These are phyloP conservation scores for Thelonectria olida DNA, from an alignment of 2,329 filamentous ascomycete genomes.

Conservation along the genomic window DNA sequence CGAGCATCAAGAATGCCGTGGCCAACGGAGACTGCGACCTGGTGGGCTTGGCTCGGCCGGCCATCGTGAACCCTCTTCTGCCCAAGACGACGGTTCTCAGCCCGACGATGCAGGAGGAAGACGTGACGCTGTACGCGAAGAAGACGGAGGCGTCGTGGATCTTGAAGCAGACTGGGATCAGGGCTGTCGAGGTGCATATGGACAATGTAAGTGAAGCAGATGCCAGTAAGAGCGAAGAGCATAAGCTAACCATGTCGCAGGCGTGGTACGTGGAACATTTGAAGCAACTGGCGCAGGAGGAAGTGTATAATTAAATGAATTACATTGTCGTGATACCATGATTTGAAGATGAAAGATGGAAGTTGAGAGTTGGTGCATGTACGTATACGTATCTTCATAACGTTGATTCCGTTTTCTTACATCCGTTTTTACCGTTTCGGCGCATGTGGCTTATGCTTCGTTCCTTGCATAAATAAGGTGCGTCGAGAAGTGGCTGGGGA, in stretches of 20 bases:
- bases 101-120: constrained; percentile 5
- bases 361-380: too few relatives aligned
- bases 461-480: too few relatives aligned
- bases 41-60: constrained; percentile 50
- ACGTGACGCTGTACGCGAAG: constrained; percentile 7
- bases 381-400: too few relatives aligned
- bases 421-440: too few relatives aligned
- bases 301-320: neutral
- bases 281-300: neutral
- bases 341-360: too few relatives aligned
- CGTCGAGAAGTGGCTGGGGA: too few relatives aligned
- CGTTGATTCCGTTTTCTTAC: too few relatives aligned
- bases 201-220: constrained; percentile 6
- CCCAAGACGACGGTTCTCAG: constrained; percentile 39
- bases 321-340: too few relatives aligned
- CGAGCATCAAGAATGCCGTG: constrained; percentile 49
- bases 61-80: constrained; percentile 46
- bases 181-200: constrained; percentile 18
- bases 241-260: neutral
- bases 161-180: constrained; percentile 13
- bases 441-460: too few relatives aligned
- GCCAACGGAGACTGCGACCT: constrained; percentile 49
- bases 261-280: constrained; percentile 16
- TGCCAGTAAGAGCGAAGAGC: too few relatives aligned
- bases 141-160: constrained; percentile 17